A percentile compares a stretch with the other conserved stretches of the same genome.
These are phyloP conservation scores for Mycosphaerella sp. DNA, from an alignment of 2,329 filamentous ascomycete genomes.

Conservation along the genomic window DNA sequence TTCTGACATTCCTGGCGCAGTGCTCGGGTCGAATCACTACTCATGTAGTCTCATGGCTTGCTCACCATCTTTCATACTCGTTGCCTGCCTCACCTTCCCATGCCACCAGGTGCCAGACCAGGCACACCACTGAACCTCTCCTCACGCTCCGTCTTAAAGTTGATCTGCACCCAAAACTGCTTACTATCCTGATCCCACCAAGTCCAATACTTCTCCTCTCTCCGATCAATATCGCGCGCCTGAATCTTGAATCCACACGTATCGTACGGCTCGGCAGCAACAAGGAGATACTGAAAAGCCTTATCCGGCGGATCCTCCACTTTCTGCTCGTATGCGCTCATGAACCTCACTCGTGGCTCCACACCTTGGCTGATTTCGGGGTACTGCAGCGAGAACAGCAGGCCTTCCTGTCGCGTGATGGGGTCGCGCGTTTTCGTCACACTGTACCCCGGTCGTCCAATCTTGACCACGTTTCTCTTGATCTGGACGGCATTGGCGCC, in stretches of 20 bases:
- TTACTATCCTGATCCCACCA: constrained; percentile 95
- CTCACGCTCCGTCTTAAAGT: constrained; percentile 98
- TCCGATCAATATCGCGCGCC: constrained; percentile 82
- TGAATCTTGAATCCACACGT: constrained; percentile 96
- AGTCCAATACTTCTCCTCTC: constrained; percentile 82
- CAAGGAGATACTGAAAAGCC: constrained; percentile 87
- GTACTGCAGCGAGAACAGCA: constrained; percentile 95
- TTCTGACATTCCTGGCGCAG: not conserved
- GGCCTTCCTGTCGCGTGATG: constrained; percentile 75
- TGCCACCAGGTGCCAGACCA: constrained; percentile 49
- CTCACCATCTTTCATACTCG: not conserved
- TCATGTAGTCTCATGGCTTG: not conserved
- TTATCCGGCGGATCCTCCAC: constrained; percentile 88
- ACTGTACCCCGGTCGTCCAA: constrained; percentile 92
- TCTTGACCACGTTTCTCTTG: constrained; percentile 85
- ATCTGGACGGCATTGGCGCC: constrained; percentile 66
- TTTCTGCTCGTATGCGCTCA: constrained; percentile 96
- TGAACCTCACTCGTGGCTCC: constrained; percentile 82
- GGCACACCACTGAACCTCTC: constrained; percentile 71
- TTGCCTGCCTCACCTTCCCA: constrained; percentile 19
- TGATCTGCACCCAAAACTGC: constrained; percentile 95
- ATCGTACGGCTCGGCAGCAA: constrained; percentile 97
- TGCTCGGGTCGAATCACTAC: not conserved
- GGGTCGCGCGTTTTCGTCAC: constrained; percentile 94
- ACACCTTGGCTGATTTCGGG: constrained; percentile 76